A percentile compares a stretch with the other conserved stretches of the same genome.
Evolutionary conservation across 208 protist species (phyloP).

Genomic region (Crithidia sp.): DNA sequence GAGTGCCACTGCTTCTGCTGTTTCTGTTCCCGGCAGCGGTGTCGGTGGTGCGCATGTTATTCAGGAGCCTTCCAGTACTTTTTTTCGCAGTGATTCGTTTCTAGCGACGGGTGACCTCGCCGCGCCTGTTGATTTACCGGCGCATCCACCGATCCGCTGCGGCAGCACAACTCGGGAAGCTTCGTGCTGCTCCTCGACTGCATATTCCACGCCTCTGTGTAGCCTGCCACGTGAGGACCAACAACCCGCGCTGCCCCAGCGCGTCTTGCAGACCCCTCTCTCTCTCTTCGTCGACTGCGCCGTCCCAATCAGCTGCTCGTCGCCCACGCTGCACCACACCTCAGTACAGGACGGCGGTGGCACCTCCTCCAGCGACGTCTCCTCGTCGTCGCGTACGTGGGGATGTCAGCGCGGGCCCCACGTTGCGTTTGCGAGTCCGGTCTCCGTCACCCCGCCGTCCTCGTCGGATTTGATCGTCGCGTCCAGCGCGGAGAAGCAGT

Average conservation of each 20-base stretch:
- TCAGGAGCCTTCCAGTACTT: not conserved
- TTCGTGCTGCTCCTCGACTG: too few relatives aligned
- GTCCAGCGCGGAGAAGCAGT: too few relatives aligned
- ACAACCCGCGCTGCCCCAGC: conserved; percentile 16
- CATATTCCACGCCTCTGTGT: too few relatives aligned
- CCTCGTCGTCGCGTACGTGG: not conserved
- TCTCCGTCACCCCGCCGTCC: not conserved
- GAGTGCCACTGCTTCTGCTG: too few relatives aligned
- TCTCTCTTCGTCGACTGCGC: conserved; percentile 12
- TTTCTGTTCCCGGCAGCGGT: too few relatives aligned
- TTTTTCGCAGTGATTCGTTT: conserved; percentile 7
- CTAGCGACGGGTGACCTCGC: not conserved
- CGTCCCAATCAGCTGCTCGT: not conserved
- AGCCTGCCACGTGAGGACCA: not conserved
- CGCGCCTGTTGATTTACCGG: not conserved
- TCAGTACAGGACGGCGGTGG: not conserved
- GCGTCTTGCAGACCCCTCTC: conserved; percentile 7
- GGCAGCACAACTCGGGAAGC: not conserved
- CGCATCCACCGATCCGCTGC: not conserved
- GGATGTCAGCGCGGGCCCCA: not conserved
- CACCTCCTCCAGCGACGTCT: conserved; percentile 7
- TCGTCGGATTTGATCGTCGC: too few relatives aligned
- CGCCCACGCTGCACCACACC: not conserved
- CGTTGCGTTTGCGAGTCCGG: not conserved
- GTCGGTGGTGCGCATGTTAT: too few relatives aligned